Percentiles rank a stretch among this genome's conserved stretches.
Evolutionary conservation across 2,329 filamentous ascomycete species (phyloP).

Genomic region (Colletotrichum incanum): DNA sequence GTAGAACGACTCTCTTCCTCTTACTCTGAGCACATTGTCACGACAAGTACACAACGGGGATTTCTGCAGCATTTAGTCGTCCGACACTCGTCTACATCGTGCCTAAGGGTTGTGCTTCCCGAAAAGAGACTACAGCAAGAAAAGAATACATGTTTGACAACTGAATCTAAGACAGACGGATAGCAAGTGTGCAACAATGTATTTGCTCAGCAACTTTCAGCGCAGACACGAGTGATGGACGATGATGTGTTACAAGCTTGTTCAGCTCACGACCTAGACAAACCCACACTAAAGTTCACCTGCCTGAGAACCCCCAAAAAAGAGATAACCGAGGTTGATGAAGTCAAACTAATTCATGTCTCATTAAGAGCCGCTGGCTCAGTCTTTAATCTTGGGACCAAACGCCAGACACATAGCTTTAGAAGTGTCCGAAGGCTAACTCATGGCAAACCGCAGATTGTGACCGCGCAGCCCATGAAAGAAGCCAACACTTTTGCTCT

Average conservation of each 20-base stretch:
- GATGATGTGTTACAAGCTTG: not conserved
- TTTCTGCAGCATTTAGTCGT: not conserved
- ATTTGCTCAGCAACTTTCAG: not conserved
- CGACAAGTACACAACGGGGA: not conserved
- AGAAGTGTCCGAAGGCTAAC: constrained; percentile 46
- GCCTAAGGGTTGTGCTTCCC: not conserved
- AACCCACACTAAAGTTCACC: not conserved
- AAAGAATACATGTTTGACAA: not conserved
- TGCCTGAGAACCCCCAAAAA: not conserved
- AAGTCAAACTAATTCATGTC: not conserved
- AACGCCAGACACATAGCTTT: constrained; percentile 22
- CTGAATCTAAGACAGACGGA: too few relatives aligned
- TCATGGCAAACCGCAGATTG: constrained; percentile 48
- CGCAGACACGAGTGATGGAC: not conserved
- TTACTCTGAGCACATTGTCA: not conserved
- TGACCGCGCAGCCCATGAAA: constrained; percentile 48
- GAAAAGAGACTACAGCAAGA: not conserved
- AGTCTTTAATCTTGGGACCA: not conserved
- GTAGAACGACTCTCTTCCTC: not conserved
- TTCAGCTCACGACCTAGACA: not conserved
- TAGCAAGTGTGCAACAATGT: too few relatives aligned
- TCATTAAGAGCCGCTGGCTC: not conserved
- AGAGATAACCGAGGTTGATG: not conserved
- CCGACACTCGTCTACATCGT: not conserved
- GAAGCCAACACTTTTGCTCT: constrained; percentile 59